Evolutionary conservation across 1,284 basidiomycete genomes (phyloP).

Genomic region (Ustilago esculenta): DNA sequence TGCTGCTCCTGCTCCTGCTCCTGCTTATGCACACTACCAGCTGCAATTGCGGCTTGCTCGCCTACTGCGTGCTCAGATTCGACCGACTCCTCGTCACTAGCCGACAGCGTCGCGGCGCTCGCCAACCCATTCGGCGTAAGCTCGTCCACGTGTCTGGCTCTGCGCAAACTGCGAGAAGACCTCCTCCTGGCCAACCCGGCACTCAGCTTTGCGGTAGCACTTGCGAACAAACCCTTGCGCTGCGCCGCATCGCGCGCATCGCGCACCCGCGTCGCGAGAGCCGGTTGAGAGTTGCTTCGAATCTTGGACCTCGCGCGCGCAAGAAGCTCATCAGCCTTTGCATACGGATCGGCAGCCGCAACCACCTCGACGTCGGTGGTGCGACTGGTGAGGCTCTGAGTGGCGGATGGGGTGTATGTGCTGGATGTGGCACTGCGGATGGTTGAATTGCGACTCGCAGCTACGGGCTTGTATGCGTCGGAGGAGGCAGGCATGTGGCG

Average conservation of each 20-base stretch:
- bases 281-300: too few relatives aligned
- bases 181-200: constrained; percentile 24
- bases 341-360: constrained; percentile 22
- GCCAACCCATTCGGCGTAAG: too few relatives aligned
- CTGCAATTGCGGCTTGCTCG: too few relatives aligned
- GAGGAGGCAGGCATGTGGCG: too few relatives aligned
- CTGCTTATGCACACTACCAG: constrained; percentile 13
- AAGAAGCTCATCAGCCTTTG: constrained; percentile 31
- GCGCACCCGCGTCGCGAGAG: too few relatives aligned
- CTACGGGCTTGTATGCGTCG: too few relatives aligned
- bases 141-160: too few relatives aligned
- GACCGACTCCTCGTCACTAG: constrained; percentile 12
- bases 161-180: constrained; percentile 29
- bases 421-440: too few relatives aligned
- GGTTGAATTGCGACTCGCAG: too few relatives aligned
- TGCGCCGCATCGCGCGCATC: too few relatives aligned
- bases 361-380: neutral
- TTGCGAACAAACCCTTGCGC: constrained; percentile 22
- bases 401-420: too few relatives aligned
- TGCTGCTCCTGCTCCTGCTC: constrained; percentile 6
- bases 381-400: neutral
- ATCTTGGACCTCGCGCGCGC: constrained; percentile 28
- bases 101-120: constrained; percentile 12
- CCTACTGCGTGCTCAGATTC: too few relatives aligned
- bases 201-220: constrained; percentile 35